Evolutionary conservation across 2,329 filamentous ascomycete genomes (phyloP), one percentile per base, ranked within the genome.

Genomic region (Ustulina deusta): DNA sequence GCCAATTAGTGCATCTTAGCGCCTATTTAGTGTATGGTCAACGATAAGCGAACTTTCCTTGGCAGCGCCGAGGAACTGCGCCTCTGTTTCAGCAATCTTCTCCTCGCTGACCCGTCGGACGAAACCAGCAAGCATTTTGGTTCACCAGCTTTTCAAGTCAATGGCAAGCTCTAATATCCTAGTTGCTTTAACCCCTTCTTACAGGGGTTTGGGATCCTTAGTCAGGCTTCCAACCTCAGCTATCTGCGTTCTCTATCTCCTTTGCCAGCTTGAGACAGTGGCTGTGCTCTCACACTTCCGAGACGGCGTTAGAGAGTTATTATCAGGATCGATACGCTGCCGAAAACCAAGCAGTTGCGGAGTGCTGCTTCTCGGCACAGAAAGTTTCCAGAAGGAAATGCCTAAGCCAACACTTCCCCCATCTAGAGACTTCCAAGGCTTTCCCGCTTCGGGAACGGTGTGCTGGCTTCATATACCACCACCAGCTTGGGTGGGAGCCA

Each of bases 251-350:
- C 27, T 29, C 20, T 9, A 13, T 58, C 29, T 46, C 25, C 38
- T 36, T 59, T 25, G 34, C 60, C 22, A n/a, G 56, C 48, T 22
- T 56, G 65, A 67, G 59, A 66, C 64, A 49, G 56, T 49, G 56
- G 55, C 61, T 56, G 49, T 67, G 65, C 25, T 51, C 49, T 42
- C 25, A 36, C 22, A 40, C 58, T 36, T 40, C 52, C n/a, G 25
- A 10, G 36, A 42, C 32, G 22, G 22, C n/a, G 54, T 55, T 17
- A 32, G 46, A 54, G 29, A 15, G 29, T 48, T 42, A 59, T 66
- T 54, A 25, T 34, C 38, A 58, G 54, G 54, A 55, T 58, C 48
- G 40, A 55, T 63, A 42, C 29, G 25, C 15, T 51, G n/a, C 36
- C 10, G 10, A 29, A 25, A 42, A 40, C 29, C 54, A 59, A 55